phyloP scores from a whole-genome alignment of 768 basidiomycete species.

The Lactifluus volemus region DNA sequence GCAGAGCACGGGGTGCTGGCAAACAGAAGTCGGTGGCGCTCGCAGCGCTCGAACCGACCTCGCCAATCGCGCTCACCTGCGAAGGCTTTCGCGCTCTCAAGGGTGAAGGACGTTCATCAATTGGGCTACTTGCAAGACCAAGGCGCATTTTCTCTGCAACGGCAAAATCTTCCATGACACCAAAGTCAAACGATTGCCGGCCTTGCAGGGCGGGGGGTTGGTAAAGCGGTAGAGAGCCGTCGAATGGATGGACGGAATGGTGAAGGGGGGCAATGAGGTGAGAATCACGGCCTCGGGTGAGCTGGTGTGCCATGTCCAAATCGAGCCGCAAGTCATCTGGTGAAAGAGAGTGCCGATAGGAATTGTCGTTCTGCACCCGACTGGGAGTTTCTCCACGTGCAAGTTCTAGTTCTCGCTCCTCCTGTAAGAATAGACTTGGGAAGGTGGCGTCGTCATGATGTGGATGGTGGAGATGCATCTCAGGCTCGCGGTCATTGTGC shows the following conservation, averaged over 20 bases:
- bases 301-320: conserved; percentile 7
- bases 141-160: conserved; percentile 55
- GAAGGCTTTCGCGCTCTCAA: conserved; percentile 21
- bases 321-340: background rate
- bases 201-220: conserved; percentile 41
- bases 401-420: conserved; percentile 39
- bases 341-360: background rate
- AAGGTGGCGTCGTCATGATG: conserved; percentile 29
- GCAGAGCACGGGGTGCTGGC: conserved; percentile 47
- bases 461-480: conserved; percentile 22
- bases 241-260: conserved; percentile 3
- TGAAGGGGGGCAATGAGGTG: conserved; percentile 33
- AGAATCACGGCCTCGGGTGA: conserved; percentile 35
- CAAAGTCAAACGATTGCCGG: conserved; percentile 61
- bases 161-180: conserved; percentile 70
- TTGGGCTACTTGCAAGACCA: conserved; percentile 42
- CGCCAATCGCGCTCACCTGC: conserved; percentile 14
- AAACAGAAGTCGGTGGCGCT: conserved; percentile 21
- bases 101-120: conserved; percentile 12
- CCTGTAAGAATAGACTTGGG: conserved; percentile 37
- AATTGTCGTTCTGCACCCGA: background rate
- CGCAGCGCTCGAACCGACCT: conserved; percentile 18
- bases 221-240: conserved; percentile 57
- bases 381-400: conserved; percentile 27
- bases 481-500: conserved; percentile 26